phyloP scores from a whole-genome alignment of 768 basidiomycete genomes.

The Suillus sp. region DNA sequence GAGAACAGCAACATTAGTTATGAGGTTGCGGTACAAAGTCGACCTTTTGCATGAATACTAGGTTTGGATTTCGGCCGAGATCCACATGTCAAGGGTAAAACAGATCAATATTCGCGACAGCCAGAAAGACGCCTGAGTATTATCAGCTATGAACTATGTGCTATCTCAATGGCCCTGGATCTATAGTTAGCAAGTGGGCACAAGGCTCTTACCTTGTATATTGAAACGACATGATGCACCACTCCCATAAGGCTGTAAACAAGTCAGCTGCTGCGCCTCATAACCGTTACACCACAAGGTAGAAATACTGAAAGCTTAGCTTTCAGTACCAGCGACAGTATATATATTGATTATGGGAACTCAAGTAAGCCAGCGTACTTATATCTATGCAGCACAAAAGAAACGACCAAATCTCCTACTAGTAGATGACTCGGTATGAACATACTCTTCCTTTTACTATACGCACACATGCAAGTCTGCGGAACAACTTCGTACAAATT shows the following conservation, averaged over 20 bases:
- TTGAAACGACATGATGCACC: background rate
- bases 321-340: no score
- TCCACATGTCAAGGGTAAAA: no score
- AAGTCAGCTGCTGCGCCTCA: no score
- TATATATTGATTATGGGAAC: no score
- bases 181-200: background rate
- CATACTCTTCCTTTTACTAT: background rate
- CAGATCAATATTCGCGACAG: no score
- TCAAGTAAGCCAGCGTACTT: no score
- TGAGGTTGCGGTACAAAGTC: no score
- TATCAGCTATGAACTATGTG: background rate
- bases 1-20: background rate
- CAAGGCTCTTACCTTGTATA: constrained; percentile 3
- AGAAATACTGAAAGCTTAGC: no score
- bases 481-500: background rate
- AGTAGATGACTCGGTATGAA: constrained; percentile 4
- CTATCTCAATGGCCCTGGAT: background rate
- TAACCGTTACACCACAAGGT: no score
- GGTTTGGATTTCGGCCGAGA: background rate
- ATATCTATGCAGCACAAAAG: background rate
- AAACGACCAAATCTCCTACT: background rate
- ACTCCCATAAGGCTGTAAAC: constrained; percentile 3
- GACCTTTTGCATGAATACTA: background rate
- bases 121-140: background rate
- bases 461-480: background rate